phyloP scores from a whole-genome alignment of 2,329 filamentous ascomycete species.

The Aspergillus pseudotamarii region DNA sequence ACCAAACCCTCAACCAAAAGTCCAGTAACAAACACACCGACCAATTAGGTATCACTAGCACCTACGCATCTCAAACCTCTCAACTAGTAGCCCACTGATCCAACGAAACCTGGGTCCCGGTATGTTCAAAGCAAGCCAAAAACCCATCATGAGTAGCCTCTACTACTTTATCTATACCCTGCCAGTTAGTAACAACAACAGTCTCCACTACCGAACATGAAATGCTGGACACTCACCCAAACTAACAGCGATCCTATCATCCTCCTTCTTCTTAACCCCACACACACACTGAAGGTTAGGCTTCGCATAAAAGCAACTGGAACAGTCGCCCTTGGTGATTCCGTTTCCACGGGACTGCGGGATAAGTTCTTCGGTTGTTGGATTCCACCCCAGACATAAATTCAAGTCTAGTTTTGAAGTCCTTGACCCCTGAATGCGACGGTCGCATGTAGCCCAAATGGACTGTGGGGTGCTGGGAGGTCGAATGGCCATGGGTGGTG shows the following conservation, averaged over 20 bases:
- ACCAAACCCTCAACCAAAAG: no score
- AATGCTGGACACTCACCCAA: not conserved
- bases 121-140: not conserved
- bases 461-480: not conserved
- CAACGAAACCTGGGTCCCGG: not conserved
- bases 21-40: no score
- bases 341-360: not conserved
- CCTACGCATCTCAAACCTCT: not conserved
- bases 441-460: not conserved
- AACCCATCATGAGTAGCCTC: not conserved
- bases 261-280: not conserved
- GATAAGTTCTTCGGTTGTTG: not conserved
- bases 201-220: not conserved
- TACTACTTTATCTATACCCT: not conserved
- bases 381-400: not conserved
- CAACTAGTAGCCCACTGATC: not conserved
- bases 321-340: not conserved
- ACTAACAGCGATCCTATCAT: not conserved
- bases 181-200: not conserved
- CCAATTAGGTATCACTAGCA: no score
- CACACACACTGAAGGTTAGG: not conserved
- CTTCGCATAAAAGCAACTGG: not conserved
- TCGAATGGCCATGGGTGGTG: not conserved
- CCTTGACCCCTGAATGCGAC: not conserved
- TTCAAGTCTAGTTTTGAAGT: not conserved